These are phyloP conservation scores for Colletotrichum coccodes DNA, from an alignment of 2,329 filamentous ascomycete genomes.

Conservation along the genomic window DNA sequence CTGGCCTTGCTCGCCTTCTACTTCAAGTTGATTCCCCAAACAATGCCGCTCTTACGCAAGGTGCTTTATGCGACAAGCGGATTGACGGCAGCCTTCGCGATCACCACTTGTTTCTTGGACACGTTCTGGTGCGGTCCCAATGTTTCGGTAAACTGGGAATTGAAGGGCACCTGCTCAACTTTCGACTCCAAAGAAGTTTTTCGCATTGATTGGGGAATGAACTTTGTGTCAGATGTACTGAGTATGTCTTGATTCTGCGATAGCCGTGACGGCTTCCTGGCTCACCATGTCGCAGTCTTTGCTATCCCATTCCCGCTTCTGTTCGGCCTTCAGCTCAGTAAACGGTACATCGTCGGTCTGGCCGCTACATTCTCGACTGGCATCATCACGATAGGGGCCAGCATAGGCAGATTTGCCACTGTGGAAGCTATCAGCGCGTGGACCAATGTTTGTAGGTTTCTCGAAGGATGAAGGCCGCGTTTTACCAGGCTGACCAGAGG, in stretches of 20 bases:
- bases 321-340: conserved; percentile 32
- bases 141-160: conserved; percentile 40
- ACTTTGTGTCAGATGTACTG: conserved; percentile 37
- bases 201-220: conserved; percentile 43
- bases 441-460: conserved; percentile 37
- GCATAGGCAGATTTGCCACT: conserved; percentile 36
- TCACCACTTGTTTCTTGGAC: conserved; percentile 39
- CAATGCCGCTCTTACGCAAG: conserved; percentile 38
- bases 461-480: too few relatives aligned
- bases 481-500: not conserved
- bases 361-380: conserved; percentile 34
- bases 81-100: conserved; percentile 37
- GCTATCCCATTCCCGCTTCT: conserved; percentile 37
- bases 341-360: conserved; percentile 36
- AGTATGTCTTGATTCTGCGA: conserved; percentile 24
- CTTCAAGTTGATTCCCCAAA: conserved; percentile 39
- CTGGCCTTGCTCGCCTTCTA: conserved; percentile 42
- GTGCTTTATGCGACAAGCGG: conserved; percentile 35
- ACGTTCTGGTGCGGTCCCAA: conserved; percentile 44
- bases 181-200: conserved; percentile 40
- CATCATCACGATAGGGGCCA: conserved; percentile 36
- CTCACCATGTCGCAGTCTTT: conserved; percentile 30
- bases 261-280: too few relatives aligned
- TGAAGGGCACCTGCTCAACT: conserved; percentile 36
- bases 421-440: conserved; percentile 34